Base-by-base conservation (phyloP, 2,329 filamentous ascomycete species). In the Cordyceps cicadae region DNA sequence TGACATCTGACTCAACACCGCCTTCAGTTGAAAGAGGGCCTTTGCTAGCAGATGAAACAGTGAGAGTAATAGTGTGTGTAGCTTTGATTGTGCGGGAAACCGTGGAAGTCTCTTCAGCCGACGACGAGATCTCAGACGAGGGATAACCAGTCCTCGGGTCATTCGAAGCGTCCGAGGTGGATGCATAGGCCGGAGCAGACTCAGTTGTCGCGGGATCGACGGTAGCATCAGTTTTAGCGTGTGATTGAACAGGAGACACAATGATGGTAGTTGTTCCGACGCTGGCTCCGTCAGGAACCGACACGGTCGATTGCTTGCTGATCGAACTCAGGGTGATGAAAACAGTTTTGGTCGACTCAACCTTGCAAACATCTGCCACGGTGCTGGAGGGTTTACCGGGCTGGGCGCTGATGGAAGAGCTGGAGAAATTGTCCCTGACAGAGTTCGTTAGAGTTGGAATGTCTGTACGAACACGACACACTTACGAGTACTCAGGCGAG, bases 321-420 rank as follows among this genome's bases (percentile, higher is more conserved):
- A 70, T 68, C 15, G 75, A 72, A 57, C 71, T 72, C 54, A 81
- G 70, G 39, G 80, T 81, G 64, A 82, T 69, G 65, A 80, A 78
- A 63, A 81, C 73, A 45, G 79, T 81, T 41, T 72, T 74, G 41
- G 75, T 75, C 8, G 68, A 68, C 61, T 72, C 43, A 19, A 19
- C 45, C n/a, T 41, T 49, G 52, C 59, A 61, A 12, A n/a, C 34
- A 32, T 50, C 37, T 15, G 52, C 37, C 17, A 66, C 46, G 71
- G 62, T 63, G 73, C 34, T 54, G 17, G 45, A 51, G n/a, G 49
- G 41, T 17, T 19, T 37, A 39, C 50, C 39, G 29, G 43, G n/a
- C 8, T n/a, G 50, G 9, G 8, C 17, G 21, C 15, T 24, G 29
- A 43, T 17, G 14, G 49, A 19, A 4, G 57, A 53, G 45, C 48